Evolutionary conservation across 208 protist genomes (phyloP).

Genomic region (Leishmania tarentolae): DNA sequence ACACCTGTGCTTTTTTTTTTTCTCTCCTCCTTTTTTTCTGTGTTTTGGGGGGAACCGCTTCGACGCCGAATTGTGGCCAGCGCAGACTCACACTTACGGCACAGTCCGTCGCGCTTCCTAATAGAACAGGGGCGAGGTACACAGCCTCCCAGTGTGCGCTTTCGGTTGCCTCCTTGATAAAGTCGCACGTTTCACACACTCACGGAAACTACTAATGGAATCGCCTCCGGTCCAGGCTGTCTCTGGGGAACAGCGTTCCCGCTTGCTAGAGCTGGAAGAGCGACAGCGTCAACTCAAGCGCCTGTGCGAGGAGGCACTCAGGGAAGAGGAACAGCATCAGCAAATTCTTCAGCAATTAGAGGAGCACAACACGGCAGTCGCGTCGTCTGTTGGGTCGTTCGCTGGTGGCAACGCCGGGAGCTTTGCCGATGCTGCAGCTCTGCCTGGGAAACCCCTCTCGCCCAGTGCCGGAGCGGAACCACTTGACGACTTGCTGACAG

Average conservation of each 20-base stretch:
- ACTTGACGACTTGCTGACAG: slow-evolving; percentile 60
- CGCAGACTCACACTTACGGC: not conserved
- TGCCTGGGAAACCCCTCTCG: not conserved
- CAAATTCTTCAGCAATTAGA: slow-evolving; percentile 41
- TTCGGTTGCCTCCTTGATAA: not conserved
- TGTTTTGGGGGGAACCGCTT: not conserved
- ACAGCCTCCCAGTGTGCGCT: not conserved
- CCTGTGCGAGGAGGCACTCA: slow-evolving; percentile 67
- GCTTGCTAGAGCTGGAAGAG: slow-evolving; percentile 61
- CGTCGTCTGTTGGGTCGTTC: slow-evolving; percentile 16
- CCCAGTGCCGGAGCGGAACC: not conserved
- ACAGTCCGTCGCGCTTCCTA: not conserved
- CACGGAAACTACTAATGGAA: not conserved
- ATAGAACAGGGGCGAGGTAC: not conserved
- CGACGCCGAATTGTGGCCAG: not conserved
- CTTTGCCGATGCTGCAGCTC: slow-evolving; percentile 2
- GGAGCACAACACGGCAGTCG: slow-evolving; percentile 11
- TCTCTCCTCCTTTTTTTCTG: not conserved
- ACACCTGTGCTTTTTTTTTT: no score
- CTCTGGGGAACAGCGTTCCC: slow-evolving; percentile 31
- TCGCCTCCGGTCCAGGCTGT: slow-evolving; percentile 13
- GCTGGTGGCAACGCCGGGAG: not conserved
- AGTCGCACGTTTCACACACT: not conserved
- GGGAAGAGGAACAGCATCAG: slow-evolving; percentile 46
- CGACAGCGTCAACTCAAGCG: slow-evolving; percentile 56